Conservation (phyloP, 2,329 filamentous ascomycete species). For the Drechslerella stenobrocha region DNA sequence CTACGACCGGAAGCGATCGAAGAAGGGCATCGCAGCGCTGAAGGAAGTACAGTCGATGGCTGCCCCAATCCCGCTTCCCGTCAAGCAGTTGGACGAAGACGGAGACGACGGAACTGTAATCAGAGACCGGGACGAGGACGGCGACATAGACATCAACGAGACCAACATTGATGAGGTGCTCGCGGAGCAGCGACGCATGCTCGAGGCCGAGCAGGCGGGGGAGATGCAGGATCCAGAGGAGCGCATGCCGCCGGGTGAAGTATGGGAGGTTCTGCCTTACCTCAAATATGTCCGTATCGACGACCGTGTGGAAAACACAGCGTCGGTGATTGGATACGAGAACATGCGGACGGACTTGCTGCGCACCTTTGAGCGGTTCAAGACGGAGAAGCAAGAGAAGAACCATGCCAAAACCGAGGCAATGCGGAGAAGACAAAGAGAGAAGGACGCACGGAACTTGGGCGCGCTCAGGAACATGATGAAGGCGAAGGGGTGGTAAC, state of each 20-base stretch:
- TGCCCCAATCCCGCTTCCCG: conserved; percentile 2
- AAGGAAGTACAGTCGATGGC: conserved; percentile 16
- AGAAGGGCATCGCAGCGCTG: conserved; percentile 12
- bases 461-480: not conserved
- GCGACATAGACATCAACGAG: conserved; percentile 3
- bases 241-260: conserved; percentile 38
- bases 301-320: conserved; percentile 39
- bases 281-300: conserved; percentile 41
- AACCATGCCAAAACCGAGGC: not conserved
- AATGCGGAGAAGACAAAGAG: not conserved
- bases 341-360: conserved; percentile 37
- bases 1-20: conserved; percentile 7
- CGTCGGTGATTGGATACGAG: conserved; percentile 42
- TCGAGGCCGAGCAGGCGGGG: not conserved
- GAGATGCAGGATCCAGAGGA: conserved; percentile 23
- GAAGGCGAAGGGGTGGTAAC: not conserved
- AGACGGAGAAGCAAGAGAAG: conserved; percentile 29
- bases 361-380: conserved; percentile 33
- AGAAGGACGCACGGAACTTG: not conserved
- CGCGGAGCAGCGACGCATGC: not conserved
- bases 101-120: conserved; percentile 11
- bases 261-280: conserved; percentile 41
- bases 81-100: not conserved
- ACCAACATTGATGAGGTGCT: not conserved
- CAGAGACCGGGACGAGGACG: conserved; percentile 32